Percentiles rank a stretch among this genome's conserved stretches.
These are phyloP conservation scores for Eucalyptus sp. DNA, from an alignment of 345 rosid species.

Conservation along the genomic window DNA sequence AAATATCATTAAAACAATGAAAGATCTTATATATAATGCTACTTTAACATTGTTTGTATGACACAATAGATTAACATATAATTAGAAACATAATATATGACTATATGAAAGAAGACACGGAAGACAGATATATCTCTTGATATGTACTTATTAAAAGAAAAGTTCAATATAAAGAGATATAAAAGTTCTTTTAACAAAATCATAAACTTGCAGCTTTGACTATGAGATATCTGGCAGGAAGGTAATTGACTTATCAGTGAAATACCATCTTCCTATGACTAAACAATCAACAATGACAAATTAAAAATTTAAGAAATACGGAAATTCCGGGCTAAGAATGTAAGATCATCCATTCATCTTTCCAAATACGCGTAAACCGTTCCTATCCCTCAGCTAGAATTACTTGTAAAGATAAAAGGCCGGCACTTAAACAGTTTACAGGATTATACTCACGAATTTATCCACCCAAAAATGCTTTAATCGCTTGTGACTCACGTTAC, in stretches of 20 bases:
- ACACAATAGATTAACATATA: not conserved
- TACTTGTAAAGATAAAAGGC: not conserved
- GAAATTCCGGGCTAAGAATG: not conserved
- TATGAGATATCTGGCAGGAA: not conserved
- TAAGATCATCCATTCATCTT: not conserved
- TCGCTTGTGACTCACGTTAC: not conserved
- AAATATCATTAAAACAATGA: not conserved
- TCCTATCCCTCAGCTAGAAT: not conserved
- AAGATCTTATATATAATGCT: not conserved
- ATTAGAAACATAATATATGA: not conserved
- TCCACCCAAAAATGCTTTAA: not conserved
- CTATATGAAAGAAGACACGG: not conserved
- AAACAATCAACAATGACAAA: not conserved
- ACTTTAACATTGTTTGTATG: not conserved
- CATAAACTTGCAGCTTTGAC: not conserved
- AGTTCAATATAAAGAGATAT: not conserved
- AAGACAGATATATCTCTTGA: not conserved
- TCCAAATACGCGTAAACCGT: not conserved
- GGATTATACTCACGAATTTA: not conserved
- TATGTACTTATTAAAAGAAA: not conserved
- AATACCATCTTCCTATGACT: not conserved
- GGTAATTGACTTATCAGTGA: not conserved
- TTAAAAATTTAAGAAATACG: not conserved
- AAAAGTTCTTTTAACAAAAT: not conserved
- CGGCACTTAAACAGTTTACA: not conserved